A percentile compares a stretch with the other conserved stretches of the same genome.
Evolutionary conservation across 140 eudicot species (phyloP).

Genomic region (Ambrosia hybrid): DNA sequence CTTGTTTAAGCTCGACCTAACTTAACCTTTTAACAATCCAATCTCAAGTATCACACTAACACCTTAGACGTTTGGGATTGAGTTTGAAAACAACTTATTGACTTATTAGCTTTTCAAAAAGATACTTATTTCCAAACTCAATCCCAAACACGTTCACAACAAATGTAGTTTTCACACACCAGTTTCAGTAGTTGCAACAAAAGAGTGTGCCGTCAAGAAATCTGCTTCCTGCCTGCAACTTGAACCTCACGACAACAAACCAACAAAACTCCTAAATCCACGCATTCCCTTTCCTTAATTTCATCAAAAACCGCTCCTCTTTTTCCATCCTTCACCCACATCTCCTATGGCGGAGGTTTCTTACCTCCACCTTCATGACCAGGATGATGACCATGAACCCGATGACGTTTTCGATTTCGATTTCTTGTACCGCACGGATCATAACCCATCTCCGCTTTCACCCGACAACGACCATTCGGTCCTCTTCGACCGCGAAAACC

Average conservation of each 20-base stretch:
- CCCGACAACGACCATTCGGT: conserved; percentile 5
- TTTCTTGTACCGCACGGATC: conserved; percentile 29
- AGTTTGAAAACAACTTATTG: no score
- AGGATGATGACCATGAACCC: conserved; percentile 39
- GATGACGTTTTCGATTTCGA: neutral
- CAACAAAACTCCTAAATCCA: conserved; percentile 13
- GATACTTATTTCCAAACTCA: no score
- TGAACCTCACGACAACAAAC: conserved; percentile 14
- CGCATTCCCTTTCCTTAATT: conserved; percentile 8
- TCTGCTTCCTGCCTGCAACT: conserved; percentile 14
- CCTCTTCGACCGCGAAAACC: conserved; percentile 39
- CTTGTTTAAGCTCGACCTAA: no score
- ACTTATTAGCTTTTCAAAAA: no score
- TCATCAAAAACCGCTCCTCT: conserved; percentile 1
- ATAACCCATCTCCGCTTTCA: conserved; percentile 30
- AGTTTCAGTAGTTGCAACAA: neutral
- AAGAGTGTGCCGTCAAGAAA: conserved; percentile 15
- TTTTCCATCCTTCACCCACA: conserved; percentile 14
- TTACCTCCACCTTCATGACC: conserved; percentile 46
- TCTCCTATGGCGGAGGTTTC: conserved; percentile 57
- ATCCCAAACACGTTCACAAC: no score
- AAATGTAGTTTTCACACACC: no score
- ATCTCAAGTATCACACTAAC: no score
- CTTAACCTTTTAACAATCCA: no score
- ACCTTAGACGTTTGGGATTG: no score